These are phyloP conservation scores for Fraxinus latifolia DNA, from an alignment of 305 asterid species.

Conservation along the genomic window DNA sequence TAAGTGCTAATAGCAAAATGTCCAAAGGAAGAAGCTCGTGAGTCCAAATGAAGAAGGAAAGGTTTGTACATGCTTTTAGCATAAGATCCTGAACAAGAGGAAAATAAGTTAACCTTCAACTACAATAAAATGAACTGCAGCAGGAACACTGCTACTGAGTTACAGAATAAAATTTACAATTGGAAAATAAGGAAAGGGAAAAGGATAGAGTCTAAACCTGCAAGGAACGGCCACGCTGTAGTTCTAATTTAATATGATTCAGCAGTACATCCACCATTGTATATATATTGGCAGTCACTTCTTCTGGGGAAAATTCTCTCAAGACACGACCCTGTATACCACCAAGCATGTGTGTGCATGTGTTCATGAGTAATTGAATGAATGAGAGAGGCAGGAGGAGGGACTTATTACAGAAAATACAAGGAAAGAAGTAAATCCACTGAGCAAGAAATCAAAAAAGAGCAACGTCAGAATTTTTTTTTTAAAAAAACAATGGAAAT, in stretches of 20 bases:
- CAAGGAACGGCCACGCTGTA: constrained; percentile 84
- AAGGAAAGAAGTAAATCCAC: not conserved
- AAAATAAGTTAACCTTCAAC: constrained; percentile 19
- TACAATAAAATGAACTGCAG: not conserved
- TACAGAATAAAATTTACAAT: constrained; percentile 15
- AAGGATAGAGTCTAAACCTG: constrained; percentile 53
- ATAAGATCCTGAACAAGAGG: constrained; percentile 71
- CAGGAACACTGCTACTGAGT: not conserved
- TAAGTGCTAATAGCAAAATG: constrained; percentile 83
- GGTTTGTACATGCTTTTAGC: constrained; percentile 77
- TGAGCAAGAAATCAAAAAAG: not conserved
- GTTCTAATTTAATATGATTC: constrained; percentile 81
- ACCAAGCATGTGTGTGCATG: not conserved
- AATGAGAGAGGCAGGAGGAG: not conserved
- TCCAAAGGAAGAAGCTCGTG: constrained; percentile 91
- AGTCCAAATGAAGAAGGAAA: constrained; percentile 85
- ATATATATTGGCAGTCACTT: constrained; percentile 86
- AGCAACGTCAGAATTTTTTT: constrained; percentile 6
- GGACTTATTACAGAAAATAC: constrained; percentile 8
- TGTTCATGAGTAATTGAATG: not conserved
- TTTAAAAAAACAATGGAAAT: too few species aligned
- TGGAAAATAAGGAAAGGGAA: constrained; percentile 17
- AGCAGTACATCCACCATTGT: constrained; percentile 94
- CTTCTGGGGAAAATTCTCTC: constrained; percentile 97
- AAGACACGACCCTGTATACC: constrained; percentile 76